Conservation (phyloP, 495 filamentous ascomycete genomes). For the Penicillium antarcticum region DNA sequence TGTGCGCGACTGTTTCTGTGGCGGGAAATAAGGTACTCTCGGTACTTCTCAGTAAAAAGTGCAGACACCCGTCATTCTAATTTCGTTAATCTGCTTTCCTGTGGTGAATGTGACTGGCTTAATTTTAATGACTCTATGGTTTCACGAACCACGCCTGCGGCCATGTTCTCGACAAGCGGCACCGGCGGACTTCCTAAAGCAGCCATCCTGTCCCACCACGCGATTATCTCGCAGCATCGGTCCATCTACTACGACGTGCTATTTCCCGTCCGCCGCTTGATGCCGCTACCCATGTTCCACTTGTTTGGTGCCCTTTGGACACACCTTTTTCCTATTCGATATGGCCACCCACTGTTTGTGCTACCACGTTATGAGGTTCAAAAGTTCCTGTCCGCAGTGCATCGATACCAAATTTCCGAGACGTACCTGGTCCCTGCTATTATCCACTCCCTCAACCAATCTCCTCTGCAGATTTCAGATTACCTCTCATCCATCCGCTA, state of each 20-base stretch:
- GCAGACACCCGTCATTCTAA: conserved; percentile 22
- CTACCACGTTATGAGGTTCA: conserved; percentile 59
- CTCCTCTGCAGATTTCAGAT: conserved; percentile 37
- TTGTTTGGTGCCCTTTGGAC: conserved; percentile 53
- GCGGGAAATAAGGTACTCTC: conserved; percentile 21
- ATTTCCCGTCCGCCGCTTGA: conserved; percentile 45
- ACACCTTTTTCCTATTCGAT: conserved; percentile 51
- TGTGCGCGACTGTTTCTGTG: conserved; percentile 31
- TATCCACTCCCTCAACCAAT: conserved; percentile 49
- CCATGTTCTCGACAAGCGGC: conserved; percentile 54
- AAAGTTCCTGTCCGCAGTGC: conserved; percentile 51
- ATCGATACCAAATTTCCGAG: conserved; percentile 58
- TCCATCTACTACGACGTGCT: conserved; percentile 45
- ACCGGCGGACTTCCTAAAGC: conserved; percentile 60
- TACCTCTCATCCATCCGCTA: conserved; percentile 47
- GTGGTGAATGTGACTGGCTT: conserved; percentile 53
- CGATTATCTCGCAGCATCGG: conserved; percentile 51
- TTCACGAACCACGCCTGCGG: conserved; percentile 47
- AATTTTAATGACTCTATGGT: conserved; percentile 44
- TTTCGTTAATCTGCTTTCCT: conserved; percentile 41
- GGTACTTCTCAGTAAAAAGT: conserved; percentile 16
- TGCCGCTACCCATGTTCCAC: conserved; percentile 67
- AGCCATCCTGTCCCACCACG: conserved; percentile 50
- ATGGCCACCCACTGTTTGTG: conserved; percentile 54
- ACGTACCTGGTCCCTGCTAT: conserved; percentile 61